Conservation (phyloP, 805 yeast genomes). For the Yamadazyma kitorensis region DNA sequence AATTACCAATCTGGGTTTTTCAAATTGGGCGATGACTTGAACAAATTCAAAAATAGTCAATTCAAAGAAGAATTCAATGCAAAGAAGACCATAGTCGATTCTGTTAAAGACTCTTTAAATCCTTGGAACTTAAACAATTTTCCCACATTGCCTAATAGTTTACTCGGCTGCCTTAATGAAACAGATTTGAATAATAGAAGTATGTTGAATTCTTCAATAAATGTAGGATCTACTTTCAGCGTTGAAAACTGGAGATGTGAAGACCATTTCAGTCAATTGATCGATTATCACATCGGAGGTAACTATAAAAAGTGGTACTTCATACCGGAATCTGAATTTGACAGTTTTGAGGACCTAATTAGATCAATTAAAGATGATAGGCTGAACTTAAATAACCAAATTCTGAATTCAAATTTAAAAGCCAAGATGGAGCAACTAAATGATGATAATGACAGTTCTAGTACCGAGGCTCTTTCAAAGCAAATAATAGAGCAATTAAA, state of each 20-base stretch:
- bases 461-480: neutral
- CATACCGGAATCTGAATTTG: slow-evolving; percentile 54
- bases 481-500: neutral
- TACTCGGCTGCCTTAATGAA: slow-evolving; percentile 43
- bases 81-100: neutral
- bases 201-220: slow-evolving; percentile 41
- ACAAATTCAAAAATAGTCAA: too few species aligned
- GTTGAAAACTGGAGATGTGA: slow-evolving; percentile 57
- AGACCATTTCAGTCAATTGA: slow-evolving; percentile 55
- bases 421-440: neutral
- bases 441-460: neutral
- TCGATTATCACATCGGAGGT: slow-evolving; percentile 57
- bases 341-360: slow-evolving; percentile 37
- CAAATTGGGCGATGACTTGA: neutral
- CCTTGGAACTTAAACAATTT: slow-evolving; percentile 63
- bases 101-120: slow-evolving; percentile 18
- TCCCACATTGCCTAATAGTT: slow-evolving; percentile 47
- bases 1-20: neutral
- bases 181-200: slow-evolving; percentile 43
- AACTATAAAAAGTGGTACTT: slow-evolving; percentile 58
- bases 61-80: too few species aligned
- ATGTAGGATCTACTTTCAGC: slow-evolving; percentile 53
- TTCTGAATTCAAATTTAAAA: neutral
- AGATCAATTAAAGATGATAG: neutral
- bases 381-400: neutral